Conservation (phyloP, 1,284 basidiomycete genomes). For the Cryptococcus sp. region DNA sequence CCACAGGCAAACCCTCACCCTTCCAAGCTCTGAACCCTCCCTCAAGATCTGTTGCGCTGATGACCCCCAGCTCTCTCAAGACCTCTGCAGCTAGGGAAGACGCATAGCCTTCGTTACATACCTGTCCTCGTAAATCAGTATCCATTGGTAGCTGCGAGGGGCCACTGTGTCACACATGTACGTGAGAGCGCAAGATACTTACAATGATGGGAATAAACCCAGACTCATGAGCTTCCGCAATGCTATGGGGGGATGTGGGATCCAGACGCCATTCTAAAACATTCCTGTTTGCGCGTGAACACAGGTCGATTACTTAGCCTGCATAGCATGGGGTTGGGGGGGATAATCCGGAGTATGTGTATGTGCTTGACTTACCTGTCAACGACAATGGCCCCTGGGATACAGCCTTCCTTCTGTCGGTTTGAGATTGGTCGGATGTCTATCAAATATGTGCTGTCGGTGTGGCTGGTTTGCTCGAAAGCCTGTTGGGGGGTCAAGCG, state of each 20-base stretch:
- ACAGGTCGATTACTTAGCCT: background rate
- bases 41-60: constrained; percentile 4
- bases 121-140: background rate
- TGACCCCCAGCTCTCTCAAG: constrained; percentile 1
- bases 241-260: constrained; percentile 6
- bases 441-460: background rate
- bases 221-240: constrained; percentile 1
- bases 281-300: constrained; percentile 1
- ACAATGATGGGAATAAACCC: constrained; percentile 9
- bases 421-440: constrained; percentile 4
- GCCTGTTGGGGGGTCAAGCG: no score
- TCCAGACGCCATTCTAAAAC: constrained; percentile 13
- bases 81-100: constrained; percentile 8
- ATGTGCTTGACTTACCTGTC: constrained; percentile 3
- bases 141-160: background rate
- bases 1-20: constrained; percentile 1
- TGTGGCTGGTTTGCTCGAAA: no score
- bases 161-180: no score
- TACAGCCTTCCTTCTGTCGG: constrained; percentile 2
- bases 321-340: no score
- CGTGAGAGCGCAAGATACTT: background rate
- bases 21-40: constrained; percentile 13
- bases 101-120: constrained; percentile 13
- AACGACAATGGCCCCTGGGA: constrained; percentile 11
- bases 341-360: background rate